phyloP scores from a whole-genome alignment of 2,329 filamentous ascomycete species.

The Fusarium sp. region DNA sequence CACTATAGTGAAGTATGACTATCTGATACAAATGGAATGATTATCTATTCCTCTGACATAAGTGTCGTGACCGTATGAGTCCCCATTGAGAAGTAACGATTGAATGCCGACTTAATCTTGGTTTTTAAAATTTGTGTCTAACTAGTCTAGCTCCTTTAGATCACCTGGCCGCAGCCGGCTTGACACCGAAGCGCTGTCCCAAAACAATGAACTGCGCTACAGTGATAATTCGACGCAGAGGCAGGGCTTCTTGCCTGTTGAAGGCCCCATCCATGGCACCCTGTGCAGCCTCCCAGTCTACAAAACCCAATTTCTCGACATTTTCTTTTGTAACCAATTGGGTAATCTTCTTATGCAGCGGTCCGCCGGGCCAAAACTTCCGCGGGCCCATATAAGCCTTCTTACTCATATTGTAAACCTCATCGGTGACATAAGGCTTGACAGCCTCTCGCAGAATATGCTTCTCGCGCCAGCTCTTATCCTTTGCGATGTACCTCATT shows the following conservation, averaged over 20 bases:
- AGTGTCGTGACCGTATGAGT: no score
- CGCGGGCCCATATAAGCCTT: constrained; percentile 12
- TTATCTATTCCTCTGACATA: no score
- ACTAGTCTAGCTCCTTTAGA: no score
- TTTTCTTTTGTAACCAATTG: neutral
- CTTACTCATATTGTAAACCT: constrained; percentile 16
- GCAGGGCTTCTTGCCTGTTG: neutral
- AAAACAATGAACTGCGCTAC: constrained; percentile 9
- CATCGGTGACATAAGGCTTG: constrained; percentile 4
- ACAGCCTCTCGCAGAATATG: constrained; percentile 5
- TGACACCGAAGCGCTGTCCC: constrained; percentile 1
- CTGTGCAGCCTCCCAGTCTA: constrained; percentile 3
- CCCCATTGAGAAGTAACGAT: no score
- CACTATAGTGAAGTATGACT: no score
- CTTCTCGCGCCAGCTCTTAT: constrained; percentile 8
- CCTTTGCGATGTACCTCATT: constrained; percentile 3
- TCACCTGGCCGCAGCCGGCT: neutral
- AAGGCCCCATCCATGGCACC: neutral
- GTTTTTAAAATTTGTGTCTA: no score
- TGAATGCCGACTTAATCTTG: no score
- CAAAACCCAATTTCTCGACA: neutral
- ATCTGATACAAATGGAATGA: no score
- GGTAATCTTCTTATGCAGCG: neutral
- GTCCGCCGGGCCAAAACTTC: constrained; percentile 6
- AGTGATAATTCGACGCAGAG: constrained; percentile 1